Percentiles rank a stretch among this genome's conserved stretches.
Evolutionary conservation across 2,329 filamentous ascomycete species (phyloP).

Genomic region (Hypoxylon sp.): DNA sequence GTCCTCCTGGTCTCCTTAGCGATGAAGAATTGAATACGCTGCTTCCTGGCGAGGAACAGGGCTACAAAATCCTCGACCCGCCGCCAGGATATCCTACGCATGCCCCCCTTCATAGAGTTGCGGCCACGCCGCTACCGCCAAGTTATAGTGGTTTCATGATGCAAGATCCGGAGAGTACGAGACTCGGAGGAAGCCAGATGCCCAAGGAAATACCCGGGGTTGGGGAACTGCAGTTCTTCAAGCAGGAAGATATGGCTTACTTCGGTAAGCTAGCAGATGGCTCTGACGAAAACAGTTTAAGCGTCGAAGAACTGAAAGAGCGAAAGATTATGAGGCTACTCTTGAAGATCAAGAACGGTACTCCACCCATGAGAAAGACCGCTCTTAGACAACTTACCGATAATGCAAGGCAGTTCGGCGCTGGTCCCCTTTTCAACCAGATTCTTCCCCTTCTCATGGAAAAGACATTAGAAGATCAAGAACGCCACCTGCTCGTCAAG

Average conservation of each 20-base stretch:
- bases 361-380: constrained; percentile 98
- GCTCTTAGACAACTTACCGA: constrained; percentile 97
- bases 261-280: constrained; percentile 98
- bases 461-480: constrained; percentile 96
- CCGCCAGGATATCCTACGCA: constrained; percentile 92
- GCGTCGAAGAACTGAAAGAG: constrained; percentile 96
- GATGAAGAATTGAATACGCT: constrained; percentile 96
- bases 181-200: constrained; percentile 88
- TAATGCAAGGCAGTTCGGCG: constrained; percentile 95
- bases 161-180: constrained; percentile 90
- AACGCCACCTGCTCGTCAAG: constrained; percentile 97
- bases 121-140: constrained; percentile 80
- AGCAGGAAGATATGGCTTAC: constrained; percentile 98
- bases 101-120: constrained; percentile 80
- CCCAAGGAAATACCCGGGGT: constrained; percentile 97
- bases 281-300: constrained; percentile 90
- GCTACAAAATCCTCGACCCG: constrained; percentile 91
- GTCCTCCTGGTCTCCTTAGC: constrained; percentile 84
- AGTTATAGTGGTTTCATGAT: constrained; percentile 88
- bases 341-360: constrained; percentile 99
- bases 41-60: constrained; percentile 88
- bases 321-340: constrained; percentile 98
- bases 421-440: constrained; percentile 94
- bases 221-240: constrained; percentile 97
- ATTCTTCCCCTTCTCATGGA: constrained; percentile 98